These are phyloP conservation scores for Pachyrhizus erosus DNA, from an alignment of 306 rosid genomes.

Conservation along the genomic window DNA sequence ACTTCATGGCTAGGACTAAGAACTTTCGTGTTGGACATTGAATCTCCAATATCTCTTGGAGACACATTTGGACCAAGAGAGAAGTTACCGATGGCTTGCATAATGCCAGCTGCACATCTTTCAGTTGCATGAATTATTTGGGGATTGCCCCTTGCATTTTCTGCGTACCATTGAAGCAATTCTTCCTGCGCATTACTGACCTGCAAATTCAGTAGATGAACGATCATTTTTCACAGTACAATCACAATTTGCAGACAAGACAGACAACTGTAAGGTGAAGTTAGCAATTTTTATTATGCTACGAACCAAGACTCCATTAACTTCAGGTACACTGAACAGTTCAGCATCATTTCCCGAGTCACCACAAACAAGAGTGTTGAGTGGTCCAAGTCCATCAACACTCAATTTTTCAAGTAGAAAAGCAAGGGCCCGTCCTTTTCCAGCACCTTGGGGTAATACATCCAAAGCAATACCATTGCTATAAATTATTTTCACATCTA, in stretches of 20 bases:
- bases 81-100: conserved; percentile 75
- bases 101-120: conserved; percentile 88
- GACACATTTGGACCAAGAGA: conserved; percentile 72
- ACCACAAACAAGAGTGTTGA: conserved; percentile 84
- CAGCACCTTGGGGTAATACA: conserved; percentile 75
- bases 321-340: conserved; percentile 63
- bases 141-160: conserved; percentile 57
- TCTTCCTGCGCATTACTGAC: conserved; percentile 83
- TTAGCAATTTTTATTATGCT: conserved; percentile 1
- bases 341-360: conserved; percentile 92
- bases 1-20: conserved; percentile 61
- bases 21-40: conserved; percentile 34
- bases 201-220: conserved; percentile 45
- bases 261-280: conserved; percentile 22
- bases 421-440: conserved; percentile 79
- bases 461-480: conserved; percentile 82
- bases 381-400: conserved; percentile 54
- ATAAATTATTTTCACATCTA: conserved; percentile 80
- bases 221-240: conserved; percentile 24
- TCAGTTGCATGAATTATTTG: conserved; percentile 63
- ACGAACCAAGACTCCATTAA: conserved; percentile 84
- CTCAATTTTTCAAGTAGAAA: conserved; percentile 64
- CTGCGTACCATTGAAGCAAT: conserved; percentile 66
- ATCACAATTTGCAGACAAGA: conserved; percentile 23
- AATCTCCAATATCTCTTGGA: conserved; percentile 70